Evolutionary conservation across 352 stramenopile genomes (phyloP).

Genomic region (Phytophthora nicotianae): DNA sequence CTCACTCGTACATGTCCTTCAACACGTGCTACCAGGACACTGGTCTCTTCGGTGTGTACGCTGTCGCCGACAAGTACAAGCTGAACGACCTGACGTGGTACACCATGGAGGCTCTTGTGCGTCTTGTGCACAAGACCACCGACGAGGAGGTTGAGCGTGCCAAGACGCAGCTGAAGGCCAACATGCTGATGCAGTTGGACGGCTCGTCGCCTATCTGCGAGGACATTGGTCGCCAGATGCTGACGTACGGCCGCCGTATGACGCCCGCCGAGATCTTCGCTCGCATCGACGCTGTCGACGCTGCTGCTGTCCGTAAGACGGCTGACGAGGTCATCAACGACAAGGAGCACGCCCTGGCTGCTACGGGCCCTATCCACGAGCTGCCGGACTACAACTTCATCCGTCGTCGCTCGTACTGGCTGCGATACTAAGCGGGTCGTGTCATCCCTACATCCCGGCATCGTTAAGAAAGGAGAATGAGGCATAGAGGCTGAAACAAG

Average conservation of each 20-base stretch:
- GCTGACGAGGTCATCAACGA: slow-evolving; percentile 96
- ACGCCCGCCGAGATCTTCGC: slow-evolving; percentile 99
- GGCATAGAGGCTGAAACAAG: slow-evolving; percentile 38
- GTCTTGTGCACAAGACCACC: slow-evolving; percentile 95
- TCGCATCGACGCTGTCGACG: slow-evolving; percentile 98
- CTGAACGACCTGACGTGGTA: slow-evolving; percentile 95
- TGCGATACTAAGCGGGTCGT: slow-evolving; percentile 83
- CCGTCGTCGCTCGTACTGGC: slow-evolving; percentile 98
- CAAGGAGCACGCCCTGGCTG: slow-evolving; percentile 98
- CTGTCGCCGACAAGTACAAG: slow-evolving; percentile 94
- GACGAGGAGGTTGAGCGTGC: slow-evolving; percentile 97
- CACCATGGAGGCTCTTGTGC: slow-evolving; percentile 95
- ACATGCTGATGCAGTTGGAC: slow-evolving; percentile 99
- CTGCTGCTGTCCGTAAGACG: slow-evolving; percentile 91
- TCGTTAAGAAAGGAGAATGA: slow-evolving; percentile 41
- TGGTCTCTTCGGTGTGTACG: slow-evolving; percentile 99
- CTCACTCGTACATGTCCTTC: slow-evolving; percentile 98
- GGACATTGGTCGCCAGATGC: slow-evolving; percentile 99
- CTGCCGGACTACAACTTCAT: slow-evolving; percentile 99
- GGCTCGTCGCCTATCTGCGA: slow-evolving; percentile 98
- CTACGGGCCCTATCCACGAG: slow-evolving; percentile 98
- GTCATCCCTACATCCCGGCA: slow-evolving; percentile 23
- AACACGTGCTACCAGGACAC: slow-evolving; percentile 99
- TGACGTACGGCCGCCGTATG: slow-evolving; percentile 97
- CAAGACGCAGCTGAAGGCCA: slow-evolving; percentile 99